Conservation (phyloP, 441 rosid genomes). For the Eruca vesicaria region DNA sequence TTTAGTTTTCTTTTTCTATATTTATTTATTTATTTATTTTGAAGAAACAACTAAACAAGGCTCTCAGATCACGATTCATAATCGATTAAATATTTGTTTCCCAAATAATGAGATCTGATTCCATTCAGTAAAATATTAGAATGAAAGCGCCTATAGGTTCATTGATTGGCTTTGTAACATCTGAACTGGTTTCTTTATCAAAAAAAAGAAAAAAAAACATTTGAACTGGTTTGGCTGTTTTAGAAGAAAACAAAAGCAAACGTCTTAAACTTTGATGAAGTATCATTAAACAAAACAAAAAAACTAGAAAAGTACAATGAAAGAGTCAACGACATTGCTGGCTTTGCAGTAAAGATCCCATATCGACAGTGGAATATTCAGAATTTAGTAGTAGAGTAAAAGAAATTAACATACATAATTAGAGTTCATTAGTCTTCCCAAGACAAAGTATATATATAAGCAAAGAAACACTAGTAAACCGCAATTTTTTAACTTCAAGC, state of each 20-base stretch:
- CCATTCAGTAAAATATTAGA: neutral
- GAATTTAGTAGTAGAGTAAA: neutral
- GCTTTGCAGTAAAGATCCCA: conserved; percentile 1
- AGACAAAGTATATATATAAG: too few species aligned
- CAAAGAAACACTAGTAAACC: too few species aligned
- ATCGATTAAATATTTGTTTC: neutral
- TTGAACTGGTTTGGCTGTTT: neutral
- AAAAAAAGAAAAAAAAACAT: too few species aligned
- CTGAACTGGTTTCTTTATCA: too few species aligned
- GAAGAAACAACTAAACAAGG: neutral
- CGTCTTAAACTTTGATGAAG: neutral
- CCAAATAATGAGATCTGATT: neutral
- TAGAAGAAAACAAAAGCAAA: neutral
- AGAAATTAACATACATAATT: neutral
- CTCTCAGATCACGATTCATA: neutral
- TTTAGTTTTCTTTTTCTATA: neutral
- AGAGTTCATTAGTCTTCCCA: neutral
- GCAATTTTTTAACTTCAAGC: too few species aligned
- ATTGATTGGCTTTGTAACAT: too few species aligned
- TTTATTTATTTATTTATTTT: neutral
- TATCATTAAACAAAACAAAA: neutral
- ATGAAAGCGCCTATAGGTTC: too few species aligned
- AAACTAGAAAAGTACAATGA: neutral
- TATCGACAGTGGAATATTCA: neutral
- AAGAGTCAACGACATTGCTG: neutral